Conservation (phyloP, 371 early-diverging fungal species). For the Dinochytrium kinnereticum region DNA sequence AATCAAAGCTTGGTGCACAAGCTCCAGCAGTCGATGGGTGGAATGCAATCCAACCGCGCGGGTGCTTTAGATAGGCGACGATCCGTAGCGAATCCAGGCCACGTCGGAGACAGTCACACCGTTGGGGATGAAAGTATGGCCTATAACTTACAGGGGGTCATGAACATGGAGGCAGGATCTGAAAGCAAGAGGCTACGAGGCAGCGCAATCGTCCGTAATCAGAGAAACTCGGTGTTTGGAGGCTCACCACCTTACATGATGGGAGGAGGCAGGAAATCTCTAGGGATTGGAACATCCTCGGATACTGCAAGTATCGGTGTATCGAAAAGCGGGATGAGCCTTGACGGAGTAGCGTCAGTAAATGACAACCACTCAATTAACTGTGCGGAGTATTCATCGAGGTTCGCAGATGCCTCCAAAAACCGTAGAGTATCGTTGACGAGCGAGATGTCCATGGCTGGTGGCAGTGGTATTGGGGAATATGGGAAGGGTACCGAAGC, state of each 20-base stretch:
- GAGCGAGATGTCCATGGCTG: background rate
- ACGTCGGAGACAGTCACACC: too few species aligned
- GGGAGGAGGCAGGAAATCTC: background rate
- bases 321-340: background rate
- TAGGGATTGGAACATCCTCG: background rate
- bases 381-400: background rate
- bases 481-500: background rate
- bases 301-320: background rate
- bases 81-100: background rate
- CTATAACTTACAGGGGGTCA: background rate
- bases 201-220: too few species aligned
- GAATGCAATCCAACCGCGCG: too few species aligned
- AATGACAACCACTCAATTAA: background rate
- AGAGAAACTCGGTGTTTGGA: background rate
- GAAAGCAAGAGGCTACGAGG: too few species aligned
- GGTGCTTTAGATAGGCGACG: constrained; percentile 4
- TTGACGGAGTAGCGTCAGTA: background rate
- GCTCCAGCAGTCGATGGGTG: constrained; percentile 6
- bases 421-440: background rate
- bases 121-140: background rate
- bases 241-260: too few species aligned
- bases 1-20: constrained; percentile 32
- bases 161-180: background rate
- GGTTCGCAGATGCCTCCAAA: background rate
- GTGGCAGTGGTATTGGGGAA: background rate